Conservation (phyloP, 2,329 filamentous ascomycete genomes). For the Alternaria triticimaculans region DNA sequence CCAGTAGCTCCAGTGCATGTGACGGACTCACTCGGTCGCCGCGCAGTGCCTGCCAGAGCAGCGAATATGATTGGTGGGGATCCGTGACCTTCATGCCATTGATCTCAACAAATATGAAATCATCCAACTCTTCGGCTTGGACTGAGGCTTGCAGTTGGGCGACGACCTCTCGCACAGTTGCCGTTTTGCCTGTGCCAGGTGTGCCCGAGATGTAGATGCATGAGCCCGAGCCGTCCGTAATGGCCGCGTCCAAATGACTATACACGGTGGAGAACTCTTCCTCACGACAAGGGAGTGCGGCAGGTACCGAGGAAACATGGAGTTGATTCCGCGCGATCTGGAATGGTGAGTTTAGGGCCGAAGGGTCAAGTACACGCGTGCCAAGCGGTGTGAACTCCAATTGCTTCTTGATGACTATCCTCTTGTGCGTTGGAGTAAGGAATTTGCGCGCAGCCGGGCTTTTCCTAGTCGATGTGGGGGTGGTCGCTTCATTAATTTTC, state of each 20-base stretch:
- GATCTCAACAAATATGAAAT: slow-evolving; percentile 99
- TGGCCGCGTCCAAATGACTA: slow-evolving; percentile 90
- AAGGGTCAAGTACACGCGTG: slow-evolving; percentile 80
- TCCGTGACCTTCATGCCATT: slow-evolving; percentile 99
- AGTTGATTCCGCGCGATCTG: slow-evolving; percentile 86
- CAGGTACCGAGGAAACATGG: slow-evolving; percentile 91
- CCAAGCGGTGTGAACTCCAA: slow-evolving; percentile 96
- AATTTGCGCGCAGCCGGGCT: slow-evolving; percentile 60
- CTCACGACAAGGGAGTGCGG: slow-evolving; percentile 88
- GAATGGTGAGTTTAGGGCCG: slow-evolving; percentile 83
- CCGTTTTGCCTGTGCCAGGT: slow-evolving; percentile 95
- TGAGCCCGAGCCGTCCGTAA: slow-evolving; percentile 88
- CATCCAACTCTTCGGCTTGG: slow-evolving; percentile 87
- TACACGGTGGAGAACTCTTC: slow-evolving; percentile 92
- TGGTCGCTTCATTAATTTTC: slow-evolving; percentile 54
- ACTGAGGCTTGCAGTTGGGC: slow-evolving; percentile 88
- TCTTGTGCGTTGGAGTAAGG: slow-evolving; percentile 69
- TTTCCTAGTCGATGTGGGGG: slow-evolving; percentile 55
- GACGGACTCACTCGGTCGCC: slow-evolving; percentile 90
- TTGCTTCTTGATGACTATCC: slow-evolving; percentile 80
- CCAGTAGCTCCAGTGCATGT: slow-evolving; percentile 88
- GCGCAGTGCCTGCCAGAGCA: slow-evolving; percentile 95
- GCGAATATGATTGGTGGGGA: slow-evolving; percentile 91
- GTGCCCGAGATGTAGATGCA: slow-evolving; percentile 99
- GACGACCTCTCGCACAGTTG: slow-evolving; percentile 94